Base-by-base conservation (phyloP, 148 eudicot species). In the Chenopodium suecicum region DNA sequence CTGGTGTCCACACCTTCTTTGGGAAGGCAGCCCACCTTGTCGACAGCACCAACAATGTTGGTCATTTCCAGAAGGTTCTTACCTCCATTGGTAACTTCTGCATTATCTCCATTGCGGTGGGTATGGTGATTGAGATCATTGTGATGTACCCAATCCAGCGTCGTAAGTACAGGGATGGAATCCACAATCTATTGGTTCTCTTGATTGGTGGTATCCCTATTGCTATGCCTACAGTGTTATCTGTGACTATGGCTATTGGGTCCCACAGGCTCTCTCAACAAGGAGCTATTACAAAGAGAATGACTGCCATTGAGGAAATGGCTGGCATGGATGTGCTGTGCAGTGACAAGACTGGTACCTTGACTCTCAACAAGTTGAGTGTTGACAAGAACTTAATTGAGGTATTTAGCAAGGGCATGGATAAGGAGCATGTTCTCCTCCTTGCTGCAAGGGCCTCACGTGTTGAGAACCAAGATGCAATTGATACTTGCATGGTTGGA, bases 241-340 rank as follows among this genome's bases (percentile, higher is more conserved):
- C 98, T 7, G 98, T 95, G 66, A 95, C 99, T 2, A 95, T 95
- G 99, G 99, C 99, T 84, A 95, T 95, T 84, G 99, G 99, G 73
- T 95, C 99, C 52, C 99, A 93, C 89, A 91, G 97, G 86, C 76
- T 95, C 16, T 92, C 99, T 14, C 94, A 92, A 74, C 99, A 95
- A 77, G 99, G 99, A 17, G 99, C 99, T 75, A 95, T 95, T 73
- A 95, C 99, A 16, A 95, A 95, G 93, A 90, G 99, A 76, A 95
- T 95, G 99, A 95, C 99, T 58, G 99, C 99, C 70, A 95, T 95
- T 80, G 99, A 95, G 90, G 99, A 95, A 83, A 88, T 95, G 99
- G 99, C 99, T 0, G 99, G 99, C 31, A 95, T 95, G 99, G 98
- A 95, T 85, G 99, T 95, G 27, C 90, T 95, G 22, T 95, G 99